Base-by-base conservation (phyloP, 108 stramenopile species). In the Tribonema minus region DNA sequence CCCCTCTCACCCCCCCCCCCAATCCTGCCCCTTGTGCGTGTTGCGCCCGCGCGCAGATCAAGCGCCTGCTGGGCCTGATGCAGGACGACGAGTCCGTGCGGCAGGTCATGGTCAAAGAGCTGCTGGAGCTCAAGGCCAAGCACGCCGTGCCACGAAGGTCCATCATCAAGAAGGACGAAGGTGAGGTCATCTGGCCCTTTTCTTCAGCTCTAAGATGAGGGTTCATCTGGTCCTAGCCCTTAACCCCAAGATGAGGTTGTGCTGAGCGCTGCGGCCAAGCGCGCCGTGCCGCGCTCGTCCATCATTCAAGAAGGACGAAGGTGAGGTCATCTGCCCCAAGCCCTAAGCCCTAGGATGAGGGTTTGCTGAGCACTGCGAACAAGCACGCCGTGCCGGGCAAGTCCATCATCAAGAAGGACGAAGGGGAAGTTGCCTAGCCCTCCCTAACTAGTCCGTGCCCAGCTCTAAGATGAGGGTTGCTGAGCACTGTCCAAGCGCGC, bases 141-240 rank as follows among this genome's bases (percentile, higher is more conserved):
- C 92, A 89, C 85, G 94, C 91, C n/a, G 73, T 63, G 12, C 92
- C 92, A 29, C 90, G 95, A 30, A 87, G 89, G 72, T 86, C 93
- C 0, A 72, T 85, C 63, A 94, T 96, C 64, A 64, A 89, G 59
- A 65, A 76, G 0, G 90, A 92, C 3, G 93, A 92, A 29, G 79
- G 79, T 69, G 40, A 59, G 68, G 34, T n/a, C n/a, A n/a, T n/a
- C n/a, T n/a, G n/a, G n/a, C n/a, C n/a, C n/a, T n/a, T n/a, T n/a
- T n/a, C n/a, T n/a, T n/a, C n/a, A n/a, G n/a, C n/a, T n/a, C n/a
- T n/a, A n/a, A n/a, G n/a, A n/a, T n/a, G n/a, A n/a, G n/a, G n/a
- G n/a, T n/a, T n/a, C n/a, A n/a, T n/a, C n/a, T n/a, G n/a, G n/a
- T n/a, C n/a, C n/a, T n/a, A n/a, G n/a, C n/a, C n/a, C n/a, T n/a